Percentiles rank a stretch among this genome's conserved stretches.
Conservation (phyloP, 352 stramenopile genomes). For the Globisporangium nagaii region DNA sequence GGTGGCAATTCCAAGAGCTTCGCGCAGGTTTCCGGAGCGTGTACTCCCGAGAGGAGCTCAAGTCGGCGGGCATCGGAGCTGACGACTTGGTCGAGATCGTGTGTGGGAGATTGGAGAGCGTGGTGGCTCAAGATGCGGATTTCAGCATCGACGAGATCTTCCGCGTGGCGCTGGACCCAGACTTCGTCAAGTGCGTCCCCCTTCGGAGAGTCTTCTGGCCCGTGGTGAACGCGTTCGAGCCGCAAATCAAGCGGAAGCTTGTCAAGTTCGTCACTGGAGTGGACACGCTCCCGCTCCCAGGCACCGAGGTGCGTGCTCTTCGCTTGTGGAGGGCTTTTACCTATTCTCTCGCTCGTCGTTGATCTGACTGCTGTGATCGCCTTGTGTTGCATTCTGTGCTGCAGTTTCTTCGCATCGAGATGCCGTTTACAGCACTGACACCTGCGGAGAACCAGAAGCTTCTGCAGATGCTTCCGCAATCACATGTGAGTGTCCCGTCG, state of each 20-base stretch:
- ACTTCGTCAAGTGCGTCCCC: constrained; percentile 41
- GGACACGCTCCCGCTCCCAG: constrained; percentile 50
- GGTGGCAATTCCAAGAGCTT: constrained; percentile 45
- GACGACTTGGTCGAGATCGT: constrained; percentile 35
- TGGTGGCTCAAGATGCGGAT: constrained; percentile 10
- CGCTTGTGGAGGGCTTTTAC: neutral
- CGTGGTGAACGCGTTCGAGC: constrained; percentile 43
- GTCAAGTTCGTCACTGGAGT: constrained; percentile 77
- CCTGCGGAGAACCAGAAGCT: constrained; percentile 33
- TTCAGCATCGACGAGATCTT: constrained; percentile 49
- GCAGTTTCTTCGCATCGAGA: constrained; percentile 74
- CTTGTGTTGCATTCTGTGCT: too few species aligned
- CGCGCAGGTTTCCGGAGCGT: constrained; percentile 40
- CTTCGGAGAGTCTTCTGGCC: constrained; percentile 45
- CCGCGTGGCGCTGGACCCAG: constrained; percentile 43
- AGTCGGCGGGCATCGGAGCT: constrained; percentile 13
- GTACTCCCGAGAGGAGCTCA: constrained; percentile 20
- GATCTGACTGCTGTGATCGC: too few species aligned
- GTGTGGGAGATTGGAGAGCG: constrained; percentile 10
- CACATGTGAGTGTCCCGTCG: constrained; percentile 41
- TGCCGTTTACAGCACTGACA: constrained; percentile 53
- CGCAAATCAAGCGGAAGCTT: constrained; percentile 49
- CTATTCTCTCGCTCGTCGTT: neutral
- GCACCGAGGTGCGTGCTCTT: constrained; percentile 43
- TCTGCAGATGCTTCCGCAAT: constrained; percentile 62